Evolutionary conservation across 2,329 filamentous ascomycete genomes (phyloP).

Genomic region (Huntiella abstrusa): DNA sequence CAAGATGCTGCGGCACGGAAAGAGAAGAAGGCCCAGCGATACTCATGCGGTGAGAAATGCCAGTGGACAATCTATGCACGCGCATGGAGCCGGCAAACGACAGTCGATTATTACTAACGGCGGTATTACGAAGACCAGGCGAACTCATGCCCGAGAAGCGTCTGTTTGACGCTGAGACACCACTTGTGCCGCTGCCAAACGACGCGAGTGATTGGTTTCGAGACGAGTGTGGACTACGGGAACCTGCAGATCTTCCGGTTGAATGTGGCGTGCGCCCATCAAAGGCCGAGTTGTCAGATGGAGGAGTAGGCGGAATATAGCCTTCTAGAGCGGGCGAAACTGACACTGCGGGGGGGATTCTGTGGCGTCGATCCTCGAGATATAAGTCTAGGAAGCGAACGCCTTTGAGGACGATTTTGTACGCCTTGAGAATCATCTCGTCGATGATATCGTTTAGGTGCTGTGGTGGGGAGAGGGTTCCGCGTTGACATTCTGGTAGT

Average conservation of each 20-base stretch:
- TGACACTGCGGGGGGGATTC: slow-evolving; percentile 5
- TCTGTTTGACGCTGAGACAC: slow-evolving; percentile 17
- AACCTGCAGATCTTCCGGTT: background rate
- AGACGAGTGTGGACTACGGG: slow-evolving; percentile 4
- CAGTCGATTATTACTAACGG: slow-evolving; percentile 18
- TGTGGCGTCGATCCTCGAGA: slow-evolving; percentile 35
- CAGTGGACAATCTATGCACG: slow-evolving; percentile 30
- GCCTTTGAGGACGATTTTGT: slow-evolving; percentile 80
- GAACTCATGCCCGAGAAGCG: slow-evolving; percentile 29
- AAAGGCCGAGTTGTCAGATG: slow-evolving; percentile 36
- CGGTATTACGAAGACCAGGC: slow-evolving; percentile 12
- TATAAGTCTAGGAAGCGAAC: slow-evolving; percentile 79
- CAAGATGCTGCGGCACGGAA: slow-evolving; percentile 49
- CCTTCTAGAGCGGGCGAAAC: background rate
- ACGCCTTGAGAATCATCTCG: slow-evolving; percentile 83
- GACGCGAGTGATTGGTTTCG: slow-evolving; percentile 9
- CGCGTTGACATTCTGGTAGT: slow-evolving; percentile 54
- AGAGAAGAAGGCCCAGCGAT: slow-evolving; percentile 44
- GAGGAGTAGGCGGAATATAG: slow-evolving; percentile 42
- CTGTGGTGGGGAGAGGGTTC: slow-evolving; percentile 18
- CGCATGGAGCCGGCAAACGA: slow-evolving; percentile 21
- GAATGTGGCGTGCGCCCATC: slow-evolving; percentile 16
- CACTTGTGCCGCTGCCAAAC: slow-evolving; percentile 17
- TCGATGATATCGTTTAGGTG: slow-evolving; percentile 63
- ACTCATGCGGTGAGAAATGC: slow-evolving; percentile 56